Conservation (phyloP, 306 rosid species). For the Rubus parviflorus region DNA sequence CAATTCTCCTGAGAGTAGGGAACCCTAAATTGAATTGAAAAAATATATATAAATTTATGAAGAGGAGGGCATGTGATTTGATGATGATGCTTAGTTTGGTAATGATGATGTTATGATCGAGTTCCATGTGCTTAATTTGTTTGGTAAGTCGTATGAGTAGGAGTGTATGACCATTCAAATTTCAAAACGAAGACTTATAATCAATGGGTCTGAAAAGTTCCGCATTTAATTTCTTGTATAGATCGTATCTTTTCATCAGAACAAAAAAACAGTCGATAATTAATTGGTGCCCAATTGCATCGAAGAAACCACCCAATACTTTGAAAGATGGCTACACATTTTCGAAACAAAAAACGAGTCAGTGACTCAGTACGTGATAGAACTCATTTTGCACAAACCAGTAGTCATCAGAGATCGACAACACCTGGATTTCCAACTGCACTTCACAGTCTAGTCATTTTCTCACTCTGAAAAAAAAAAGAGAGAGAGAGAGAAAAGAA, state of each 20-base stretch:
- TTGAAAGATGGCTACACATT: constrained; percentile 47
- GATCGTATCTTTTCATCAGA: constrained; percentile 33
- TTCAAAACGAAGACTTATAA: constrained; percentile 12
- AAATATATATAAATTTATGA: not conserved
- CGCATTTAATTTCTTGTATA: constrained; percentile 30
- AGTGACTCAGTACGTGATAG: not conserved
- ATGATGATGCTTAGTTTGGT: constrained; percentile 7
- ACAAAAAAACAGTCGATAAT: constrained; percentile 11
- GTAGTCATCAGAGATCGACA: not conserved
- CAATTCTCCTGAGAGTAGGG: not conserved
- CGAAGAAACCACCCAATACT: constrained; percentile 28
- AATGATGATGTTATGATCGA: constrained; percentile 23
- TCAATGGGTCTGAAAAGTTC: constrained; percentile 3
- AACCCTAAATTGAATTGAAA: constrained; percentile 48
- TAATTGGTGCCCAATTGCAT: constrained; percentile 25
- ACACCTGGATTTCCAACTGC: constrained; percentile 15
- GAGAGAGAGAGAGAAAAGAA: not conserved
- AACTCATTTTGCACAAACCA: constrained; percentile 9
- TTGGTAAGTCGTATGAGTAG: constrained; percentile 26
- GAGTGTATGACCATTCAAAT: constrained; percentile 34
- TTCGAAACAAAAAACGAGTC: constrained; percentile 20
- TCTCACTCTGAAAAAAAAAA: constrained; percentile 19
- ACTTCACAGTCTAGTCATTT: constrained; percentile 34
- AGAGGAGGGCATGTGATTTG: constrained; percentile 2
- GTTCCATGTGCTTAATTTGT: constrained; percentile 34